Conservation (phyloP, 2,329 filamentous ascomycete genomes). For the Aspergillus persii region DNA sequence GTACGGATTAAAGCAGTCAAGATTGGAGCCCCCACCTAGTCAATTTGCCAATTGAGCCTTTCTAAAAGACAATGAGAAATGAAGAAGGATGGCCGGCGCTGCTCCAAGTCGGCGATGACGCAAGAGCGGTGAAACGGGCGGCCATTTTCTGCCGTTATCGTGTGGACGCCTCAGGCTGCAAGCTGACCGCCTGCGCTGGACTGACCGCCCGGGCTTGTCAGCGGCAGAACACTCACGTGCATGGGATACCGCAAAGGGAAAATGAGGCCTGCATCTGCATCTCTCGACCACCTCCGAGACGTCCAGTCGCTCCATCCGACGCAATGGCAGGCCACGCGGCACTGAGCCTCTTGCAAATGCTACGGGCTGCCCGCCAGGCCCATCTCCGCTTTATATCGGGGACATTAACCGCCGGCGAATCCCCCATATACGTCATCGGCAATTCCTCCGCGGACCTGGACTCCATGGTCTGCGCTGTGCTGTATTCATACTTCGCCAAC, state of each 20-base stretch:
- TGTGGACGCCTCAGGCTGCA: no score
- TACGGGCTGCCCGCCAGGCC: conserved; percentile 31
- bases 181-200: no score
- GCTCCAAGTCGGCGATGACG: background rate
- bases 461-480: conserved; percentile 59
- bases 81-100: background rate
- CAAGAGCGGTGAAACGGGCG: background rate
- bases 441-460: conserved; percentile 58
- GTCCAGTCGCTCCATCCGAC: no score
- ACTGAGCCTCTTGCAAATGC: conserved; percentile 35
- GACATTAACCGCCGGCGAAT: conserved; percentile 16
- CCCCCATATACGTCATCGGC: conserved; percentile 42
- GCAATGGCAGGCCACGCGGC: background rate
- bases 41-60: background rate
- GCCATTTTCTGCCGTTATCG: background rate
- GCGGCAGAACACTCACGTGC: no score
- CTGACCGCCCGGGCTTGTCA: no score
- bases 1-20: no score
- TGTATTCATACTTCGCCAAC: conserved; percentile 59
- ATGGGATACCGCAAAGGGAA: no score
- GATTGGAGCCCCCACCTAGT: no score
- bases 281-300: no score
- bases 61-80: background rate
- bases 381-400: conserved; percentile 29
- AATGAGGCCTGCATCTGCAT: no score